A percentile compares a stretch with the other conserved stretches of the same genome.
phyloP scores from a whole-genome alignment of 2,329 filamentous ascomycete genomes.

The Pseudogymnoascus sp. region DNA sequence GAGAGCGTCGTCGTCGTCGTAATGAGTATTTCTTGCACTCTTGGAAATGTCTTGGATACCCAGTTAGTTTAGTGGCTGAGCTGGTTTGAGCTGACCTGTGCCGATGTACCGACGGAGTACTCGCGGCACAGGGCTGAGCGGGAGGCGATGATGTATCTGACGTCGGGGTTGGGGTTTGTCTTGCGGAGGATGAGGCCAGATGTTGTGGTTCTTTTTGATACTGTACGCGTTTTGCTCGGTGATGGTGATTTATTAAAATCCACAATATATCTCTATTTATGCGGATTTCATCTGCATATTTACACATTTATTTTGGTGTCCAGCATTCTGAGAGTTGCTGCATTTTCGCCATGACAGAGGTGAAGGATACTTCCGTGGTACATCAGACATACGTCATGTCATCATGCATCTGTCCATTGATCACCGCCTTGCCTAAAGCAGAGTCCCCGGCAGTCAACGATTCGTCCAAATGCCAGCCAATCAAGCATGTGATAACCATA shows the following conservation, averaged over 20 bases:
- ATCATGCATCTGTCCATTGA: background rate
- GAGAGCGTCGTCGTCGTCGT: background rate
- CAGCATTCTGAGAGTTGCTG: background rate
- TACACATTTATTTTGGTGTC: background rate
- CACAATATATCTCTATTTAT: background rate
- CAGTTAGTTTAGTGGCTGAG: slow-evolving; percentile 5
- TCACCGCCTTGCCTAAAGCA: background rate
- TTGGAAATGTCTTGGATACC: slow-evolving; percentile 5
- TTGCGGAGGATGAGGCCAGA: no score
- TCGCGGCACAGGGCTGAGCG: background rate
- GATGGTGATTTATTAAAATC: background rate
- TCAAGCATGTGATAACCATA: background rate
- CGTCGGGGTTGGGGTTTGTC: background rate
- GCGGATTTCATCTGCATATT: background rate
- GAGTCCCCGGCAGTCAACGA: background rate
- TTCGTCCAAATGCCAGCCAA: background rate
- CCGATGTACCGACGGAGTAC: background rate
- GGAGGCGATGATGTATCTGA: background rate
- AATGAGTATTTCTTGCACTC: slow-evolving; percentile 1
- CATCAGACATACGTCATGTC: background rate
- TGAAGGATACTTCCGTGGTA: background rate
- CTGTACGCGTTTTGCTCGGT: background rate
- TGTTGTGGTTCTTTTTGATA: background rate
- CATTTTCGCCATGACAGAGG: background rate
- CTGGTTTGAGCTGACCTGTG: background rate